A percentile compares a stretch with the other conserved stretches of the same genome.
phyloP scores from a whole-genome alignment of 1,284 basidiomycete genomes.

The Ceratobasidium sp. region DNA sequence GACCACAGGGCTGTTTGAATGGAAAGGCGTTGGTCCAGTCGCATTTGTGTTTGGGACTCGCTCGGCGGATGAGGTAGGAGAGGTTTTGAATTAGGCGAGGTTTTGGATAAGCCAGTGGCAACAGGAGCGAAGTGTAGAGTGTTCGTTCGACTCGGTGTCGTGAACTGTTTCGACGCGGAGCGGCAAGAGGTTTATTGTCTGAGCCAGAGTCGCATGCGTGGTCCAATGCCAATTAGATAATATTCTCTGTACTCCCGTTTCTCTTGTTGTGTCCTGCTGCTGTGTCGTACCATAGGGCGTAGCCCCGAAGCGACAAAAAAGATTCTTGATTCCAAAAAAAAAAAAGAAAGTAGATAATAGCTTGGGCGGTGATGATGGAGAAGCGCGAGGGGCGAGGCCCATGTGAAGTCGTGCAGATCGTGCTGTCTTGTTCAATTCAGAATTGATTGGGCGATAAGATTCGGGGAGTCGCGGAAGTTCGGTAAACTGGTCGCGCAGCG shows the following conservation, averaged over 20 bases:
- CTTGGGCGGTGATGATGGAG: slow-evolving; percentile 58
- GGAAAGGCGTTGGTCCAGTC: slow-evolving; percentile 58
- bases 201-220: slow-evolving; percentile 89
- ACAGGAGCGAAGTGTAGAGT: slow-evolving; percentile 53
- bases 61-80: slow-evolving; percentile 53
- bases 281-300: too few species aligned
- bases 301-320: too few species aligned
- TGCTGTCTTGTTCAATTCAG: too few species aligned
- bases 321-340: too few species aligned
- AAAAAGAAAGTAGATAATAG: too few species aligned
- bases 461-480: too few species aligned
- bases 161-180: slow-evolving; percentile 64
- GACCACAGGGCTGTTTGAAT: slow-evolving; percentile 52
- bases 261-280: too few species aligned
- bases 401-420: slow-evolving; percentile 81
- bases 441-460: too few species aligned
- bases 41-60: slow-evolving; percentile 59
- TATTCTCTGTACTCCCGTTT: too few species aligned
- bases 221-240: slow-evolving; percentile 65
- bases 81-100: slow-evolving; percentile 48
- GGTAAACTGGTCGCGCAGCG: too few species aligned
- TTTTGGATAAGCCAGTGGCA: slow-evolving; percentile 51
- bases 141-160: slow-evolving; percentile 59
- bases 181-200: slow-evolving; percentile 62
- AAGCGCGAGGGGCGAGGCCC: slow-evolving; percentile 65